A percentile compares a stretch with the other conserved stretches of the same genome.
Evolutionary conservation across 257 asterid species (phyloP).

Genomic region (Solanum piurae): DNA sequence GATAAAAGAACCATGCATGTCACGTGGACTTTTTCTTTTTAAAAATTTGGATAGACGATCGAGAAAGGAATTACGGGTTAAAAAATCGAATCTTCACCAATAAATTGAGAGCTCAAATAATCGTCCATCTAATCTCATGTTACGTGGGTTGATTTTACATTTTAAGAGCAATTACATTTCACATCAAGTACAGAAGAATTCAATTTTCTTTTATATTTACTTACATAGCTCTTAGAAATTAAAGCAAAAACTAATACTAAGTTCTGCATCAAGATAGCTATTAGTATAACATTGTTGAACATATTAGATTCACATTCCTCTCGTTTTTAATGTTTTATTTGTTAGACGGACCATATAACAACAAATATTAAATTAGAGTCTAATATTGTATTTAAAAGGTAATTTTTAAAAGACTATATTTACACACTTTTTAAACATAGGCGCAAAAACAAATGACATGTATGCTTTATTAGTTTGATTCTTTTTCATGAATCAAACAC

Average conservation of each 20-base stretch:
- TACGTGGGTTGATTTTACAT: background rate
- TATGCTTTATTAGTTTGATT: background rate
- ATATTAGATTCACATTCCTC: background rate
- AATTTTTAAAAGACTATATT: too few relatives aligned
- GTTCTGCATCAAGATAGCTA: background rate
- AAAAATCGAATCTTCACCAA: too few relatives aligned
- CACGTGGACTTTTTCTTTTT: background rate
- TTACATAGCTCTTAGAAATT: background rate
- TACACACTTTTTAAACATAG: background rate
- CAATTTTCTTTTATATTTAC: background rate
- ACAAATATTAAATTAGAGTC: background rate
- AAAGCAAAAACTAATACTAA: background rate
- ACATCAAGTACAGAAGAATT: background rate
- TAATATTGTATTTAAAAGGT: too few relatives aligned
- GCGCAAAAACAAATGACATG: background rate
- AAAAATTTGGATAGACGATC: too few relatives aligned
- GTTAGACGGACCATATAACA: background rate
- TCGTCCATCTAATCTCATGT: too few relatives aligned
- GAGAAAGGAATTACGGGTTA: too few relatives aligned
- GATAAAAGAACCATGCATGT: background rate
- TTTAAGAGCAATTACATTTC: background rate
- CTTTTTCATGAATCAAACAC: background rate
- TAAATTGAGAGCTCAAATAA: too few relatives aligned
- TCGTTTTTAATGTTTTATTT: background rate
- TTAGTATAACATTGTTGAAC: background rate